Percentiles rank a stretch among this genome's conserved stretches.
Evolutionary conservation across 345 rosid species (phyloP).

Genomic region (Eucalyptus marginata): DNA sequence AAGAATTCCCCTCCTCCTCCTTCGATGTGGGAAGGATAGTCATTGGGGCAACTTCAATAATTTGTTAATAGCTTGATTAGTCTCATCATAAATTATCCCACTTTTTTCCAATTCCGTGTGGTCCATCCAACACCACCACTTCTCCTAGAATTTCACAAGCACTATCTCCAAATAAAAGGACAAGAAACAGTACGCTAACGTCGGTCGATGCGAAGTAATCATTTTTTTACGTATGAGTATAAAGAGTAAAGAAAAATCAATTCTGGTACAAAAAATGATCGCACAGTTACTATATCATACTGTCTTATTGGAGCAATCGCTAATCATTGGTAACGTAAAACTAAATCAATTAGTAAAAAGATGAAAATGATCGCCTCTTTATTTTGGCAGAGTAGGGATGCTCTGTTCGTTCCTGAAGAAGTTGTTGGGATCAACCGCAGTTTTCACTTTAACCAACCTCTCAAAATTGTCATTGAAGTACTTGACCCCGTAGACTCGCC

Average conservation of each 20-base stretch:
- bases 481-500: constrained; percentile 2
- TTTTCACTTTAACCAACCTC: constrained; percentile 7
- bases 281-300: background rate
- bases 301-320: background rate
- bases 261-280: background rate
- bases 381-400: constrained; percentile 7
- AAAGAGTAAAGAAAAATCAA: background rate
- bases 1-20: background rate
- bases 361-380: background rate
- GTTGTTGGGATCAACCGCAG: constrained; percentile 15
- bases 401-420: constrained; percentile 31
- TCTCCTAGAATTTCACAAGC: background rate
- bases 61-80: background rate
- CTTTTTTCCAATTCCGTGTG: background rate
- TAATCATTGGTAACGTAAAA: background rate
- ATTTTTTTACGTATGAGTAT: background rate
- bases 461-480: background rate
- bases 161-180: background rate
- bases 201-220: background rate
- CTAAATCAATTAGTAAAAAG: background rate
- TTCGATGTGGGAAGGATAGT: background rate
- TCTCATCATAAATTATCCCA: background rate
- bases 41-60: too few relatives aligned
- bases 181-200: background rate
- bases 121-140: background rate